Percentiles rank a stretch among this genome's conserved stretches.
These are phyloP conservation scores for Neopestalotiopsis sp. DNA, from an alignment of 2,329 filamentous ascomycete species.

Conservation along the genomic window DNA sequence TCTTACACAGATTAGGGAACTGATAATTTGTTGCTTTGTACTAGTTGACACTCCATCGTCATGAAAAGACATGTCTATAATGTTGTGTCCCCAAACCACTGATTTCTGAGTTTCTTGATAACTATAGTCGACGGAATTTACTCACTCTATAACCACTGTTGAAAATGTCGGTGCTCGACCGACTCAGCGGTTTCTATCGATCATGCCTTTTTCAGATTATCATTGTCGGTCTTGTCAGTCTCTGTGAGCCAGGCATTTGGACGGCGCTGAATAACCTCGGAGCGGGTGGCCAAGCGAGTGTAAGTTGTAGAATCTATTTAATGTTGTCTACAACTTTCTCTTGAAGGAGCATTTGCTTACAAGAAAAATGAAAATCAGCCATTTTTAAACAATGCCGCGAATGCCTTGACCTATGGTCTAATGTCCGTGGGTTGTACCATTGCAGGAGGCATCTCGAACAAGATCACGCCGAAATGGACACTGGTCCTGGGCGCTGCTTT, in stretches of 20 bases:
- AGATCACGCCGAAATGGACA: conserved; percentile 12
- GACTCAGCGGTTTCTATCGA: neutral
- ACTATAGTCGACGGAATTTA: neutral
- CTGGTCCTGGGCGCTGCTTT: conserved; percentile 5
- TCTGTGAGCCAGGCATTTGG: conserved; percentile 13
- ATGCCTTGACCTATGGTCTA: conserved; percentile 9
- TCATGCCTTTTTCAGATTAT: conserved; percentile 13
- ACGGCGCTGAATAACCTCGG: conserved; percentile 5
- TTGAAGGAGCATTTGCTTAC: neutral
- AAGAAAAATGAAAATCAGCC: no score
- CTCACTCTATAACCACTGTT: neutral
- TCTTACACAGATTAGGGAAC: neutral
- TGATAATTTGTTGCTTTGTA: neutral
- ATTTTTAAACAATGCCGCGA: conserved; percentile 10
- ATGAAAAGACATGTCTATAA: neutral
- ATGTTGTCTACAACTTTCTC: neutral
- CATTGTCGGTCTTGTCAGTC: conserved; percentile 10
- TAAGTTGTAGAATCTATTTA: neutral
- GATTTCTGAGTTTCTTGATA: neutral
- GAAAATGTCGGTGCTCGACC: neutral
- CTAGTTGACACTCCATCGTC: neutral
- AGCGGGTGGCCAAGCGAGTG: conserved; percentile 11
- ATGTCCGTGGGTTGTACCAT: conserved; percentile 12
- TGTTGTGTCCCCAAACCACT: neutral
- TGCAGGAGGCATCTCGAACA: conserved; percentile 8